phyloP scores from a whole-genome alignment of 2,329 filamentous ascomycete species.

The Colletotrichum filicis region DNA sequence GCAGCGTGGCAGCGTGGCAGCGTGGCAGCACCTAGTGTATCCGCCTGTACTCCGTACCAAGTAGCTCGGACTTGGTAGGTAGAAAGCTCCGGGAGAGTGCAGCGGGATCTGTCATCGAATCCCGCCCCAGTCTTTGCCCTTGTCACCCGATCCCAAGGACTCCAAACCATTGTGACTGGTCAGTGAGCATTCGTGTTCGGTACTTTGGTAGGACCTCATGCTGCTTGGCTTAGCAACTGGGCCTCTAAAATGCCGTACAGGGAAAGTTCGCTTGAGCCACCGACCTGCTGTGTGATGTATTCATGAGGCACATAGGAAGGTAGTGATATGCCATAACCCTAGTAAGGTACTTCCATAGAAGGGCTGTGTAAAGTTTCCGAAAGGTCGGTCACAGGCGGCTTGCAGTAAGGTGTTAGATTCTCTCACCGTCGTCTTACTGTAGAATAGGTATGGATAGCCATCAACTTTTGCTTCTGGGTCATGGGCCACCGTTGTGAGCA shows the following conservation, averaged over 20 bases:
- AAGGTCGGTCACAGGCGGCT: background rate
- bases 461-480: background rate
- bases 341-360: background rate
- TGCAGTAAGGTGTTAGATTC: background rate
- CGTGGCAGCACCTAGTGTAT: too few species aligned
- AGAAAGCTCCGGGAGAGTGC: constrained; percentile 10
- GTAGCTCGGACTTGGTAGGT: constrained; percentile 27
- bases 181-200: background rate
- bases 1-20: background rate
- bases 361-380: background rate
- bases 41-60: too few species aligned
- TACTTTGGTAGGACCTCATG: background rate
- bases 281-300: too few species aligned
- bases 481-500: background rate
- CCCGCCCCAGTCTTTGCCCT: constrained; percentile 1
- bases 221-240: too few species aligned
- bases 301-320: too few species aligned
- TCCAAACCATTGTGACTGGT: background rate
- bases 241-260: too few species aligned
- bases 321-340: too few species aligned
- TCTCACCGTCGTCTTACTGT: background rate
- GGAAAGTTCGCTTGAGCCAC: too few species aligned
- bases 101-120: constrained; percentile 30
- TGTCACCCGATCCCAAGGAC: background rate
- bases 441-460: background rate